Percentiles rank a stretch among this genome's conserved stretches.
Conservation (phyloP, 768 basidiomycete species). For the Leucocoprinus leucothites region DNA sequence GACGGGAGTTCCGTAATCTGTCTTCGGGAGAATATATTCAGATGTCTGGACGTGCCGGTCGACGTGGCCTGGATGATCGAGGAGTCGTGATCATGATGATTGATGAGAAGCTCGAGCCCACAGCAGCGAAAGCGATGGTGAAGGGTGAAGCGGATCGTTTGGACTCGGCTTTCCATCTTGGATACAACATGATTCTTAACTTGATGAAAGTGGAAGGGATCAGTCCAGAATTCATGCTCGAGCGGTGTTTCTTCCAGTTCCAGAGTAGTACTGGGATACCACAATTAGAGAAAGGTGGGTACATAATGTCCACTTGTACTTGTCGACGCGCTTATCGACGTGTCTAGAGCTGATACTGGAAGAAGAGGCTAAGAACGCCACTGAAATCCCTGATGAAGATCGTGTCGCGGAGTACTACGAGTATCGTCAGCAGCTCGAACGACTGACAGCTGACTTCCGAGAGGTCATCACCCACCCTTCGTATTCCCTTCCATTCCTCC, state of each 20-base stretch:
- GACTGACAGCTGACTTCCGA: constrained; percentile 83
- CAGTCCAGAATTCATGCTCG: constrained; percentile 97
- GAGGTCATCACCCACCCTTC: constrained; percentile 94
- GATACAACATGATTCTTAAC: constrained; percentile 99
- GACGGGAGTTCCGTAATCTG: constrained; percentile 88
- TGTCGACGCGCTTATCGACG: background rate
- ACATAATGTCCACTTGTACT: background rate
- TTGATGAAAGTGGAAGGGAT: constrained; percentile 98
- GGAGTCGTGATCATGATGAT: constrained; percentile 99
- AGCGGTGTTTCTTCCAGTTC: constrained; percentile 97
- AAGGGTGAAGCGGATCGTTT: constrained; percentile 96
- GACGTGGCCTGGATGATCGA: constrained; percentile 95
- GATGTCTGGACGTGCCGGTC: constrained; percentile 98
- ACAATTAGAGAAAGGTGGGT: constrained; percentile 73
- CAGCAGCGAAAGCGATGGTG: constrained; percentile 92
- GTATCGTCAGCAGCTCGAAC: constrained; percentile 87
- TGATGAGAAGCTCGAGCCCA: constrained; percentile 95
- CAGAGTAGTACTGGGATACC: constrained; percentile 95
- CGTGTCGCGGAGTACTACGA: constrained; percentile 90
- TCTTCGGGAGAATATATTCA: constrained; percentile 98
- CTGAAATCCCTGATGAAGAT: constrained; percentile 80
- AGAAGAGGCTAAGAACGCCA: constrained; percentile 60
- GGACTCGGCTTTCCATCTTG: constrained; percentile 97
- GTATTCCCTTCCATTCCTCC: constrained; percentile 92
- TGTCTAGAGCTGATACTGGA: constrained; percentile 67